Conservation (phyloP, 306 rosid genomes). For the Malus sieversii region DNA sequence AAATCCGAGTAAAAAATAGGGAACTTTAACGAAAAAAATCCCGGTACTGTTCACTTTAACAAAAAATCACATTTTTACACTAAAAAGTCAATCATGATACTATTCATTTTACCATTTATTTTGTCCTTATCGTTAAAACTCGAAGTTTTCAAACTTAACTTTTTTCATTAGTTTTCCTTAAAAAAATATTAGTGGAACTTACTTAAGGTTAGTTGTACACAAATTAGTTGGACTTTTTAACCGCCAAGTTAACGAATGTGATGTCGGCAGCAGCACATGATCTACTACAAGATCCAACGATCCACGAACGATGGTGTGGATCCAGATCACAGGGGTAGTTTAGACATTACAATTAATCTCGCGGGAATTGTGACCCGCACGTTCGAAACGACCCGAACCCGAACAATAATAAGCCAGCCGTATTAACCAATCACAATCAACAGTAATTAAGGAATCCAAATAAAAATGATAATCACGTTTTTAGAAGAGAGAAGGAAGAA, state of each 20-base stretch:
- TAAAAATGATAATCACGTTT: not conserved
- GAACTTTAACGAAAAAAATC: too few relatives aligned
- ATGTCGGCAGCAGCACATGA: not conserved
- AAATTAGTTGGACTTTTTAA: not conserved
- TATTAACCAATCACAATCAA: not conserved
- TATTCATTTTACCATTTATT: too few relatives aligned
- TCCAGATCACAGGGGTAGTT: not conserved
- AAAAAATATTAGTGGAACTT: not conserved
- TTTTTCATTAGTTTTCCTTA: too few relatives aligned
- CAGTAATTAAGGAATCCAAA: not conserved
- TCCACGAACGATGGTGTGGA: not conserved
- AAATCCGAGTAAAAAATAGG: too few relatives aligned
- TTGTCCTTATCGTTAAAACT: too few relatives aligned
- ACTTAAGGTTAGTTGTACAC: not conserved
- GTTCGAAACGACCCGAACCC: not conserved
- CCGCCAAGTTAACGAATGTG: conserved; percentile 5
- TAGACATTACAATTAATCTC: not conserved
- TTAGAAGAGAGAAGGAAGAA: not conserved
- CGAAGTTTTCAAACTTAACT: too few relatives aligned
- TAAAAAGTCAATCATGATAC: too few relatives aligned
- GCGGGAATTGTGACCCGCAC: not conserved
- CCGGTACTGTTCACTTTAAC: too few relatives aligned
- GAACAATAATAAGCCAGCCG: not conserved
- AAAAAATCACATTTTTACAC: too few relatives aligned
- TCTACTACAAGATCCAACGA: not conserved